A percentile compares a stretch with the other conserved stretches of the same genome.
Evolutionary conservation across 352 stramenopile species (phyloP).

Genomic region (Phytophthora syringae): DNA sequence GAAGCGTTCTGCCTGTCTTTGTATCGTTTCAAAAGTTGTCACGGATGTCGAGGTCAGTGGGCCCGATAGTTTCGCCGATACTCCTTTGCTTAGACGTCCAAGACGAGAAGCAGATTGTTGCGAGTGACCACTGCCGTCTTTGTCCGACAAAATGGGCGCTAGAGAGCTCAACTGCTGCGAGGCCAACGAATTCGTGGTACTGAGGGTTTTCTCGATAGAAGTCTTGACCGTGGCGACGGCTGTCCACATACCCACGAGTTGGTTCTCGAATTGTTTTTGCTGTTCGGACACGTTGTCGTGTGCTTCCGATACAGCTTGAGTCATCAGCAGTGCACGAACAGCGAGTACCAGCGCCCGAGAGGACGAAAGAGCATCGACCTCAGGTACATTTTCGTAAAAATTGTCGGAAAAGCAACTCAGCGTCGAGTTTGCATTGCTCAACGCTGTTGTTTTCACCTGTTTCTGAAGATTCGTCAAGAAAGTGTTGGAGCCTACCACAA

Average conservation of each 20-base stretch:
- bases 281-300: constrained; percentile 29
- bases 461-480: constrained; percentile 33
- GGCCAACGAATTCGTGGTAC: constrained; percentile 13
- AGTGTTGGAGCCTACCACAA: constrained; percentile 24
- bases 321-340: constrained; percentile 38
- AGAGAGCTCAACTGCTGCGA: constrained; percentile 34
- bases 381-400: constrained; percentile 34
- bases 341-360: constrained; percentile 32
- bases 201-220: constrained; percentile 36
- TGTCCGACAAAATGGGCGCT: constrained; percentile 28
- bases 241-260: constrained; percentile 38
- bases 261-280: constrained; percentile 30
- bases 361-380: constrained; percentile 30
- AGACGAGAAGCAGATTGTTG: constrained; percentile 39
- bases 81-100: constrained; percentile 35
- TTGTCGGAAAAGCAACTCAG: constrained; percentile 33
- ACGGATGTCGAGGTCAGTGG: constrained; percentile 24
- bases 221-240: constrained; percentile 32
- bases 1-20: constrained; percentile 38
- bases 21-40: constrained; percentile 27
- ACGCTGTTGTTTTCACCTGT: constrained; percentile 10
- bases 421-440: constrained; percentile 28
- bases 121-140: constrained; percentile 24
- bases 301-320: constrained; percentile 23
- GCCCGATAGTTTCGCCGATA: constrained; percentile 26